Percentiles rank a stretch among this genome's conserved stretches.
Evolutionary conservation across 106 monocot genomes (phyloP).

Genomic region (Dendrobium catenatum): DNA sequence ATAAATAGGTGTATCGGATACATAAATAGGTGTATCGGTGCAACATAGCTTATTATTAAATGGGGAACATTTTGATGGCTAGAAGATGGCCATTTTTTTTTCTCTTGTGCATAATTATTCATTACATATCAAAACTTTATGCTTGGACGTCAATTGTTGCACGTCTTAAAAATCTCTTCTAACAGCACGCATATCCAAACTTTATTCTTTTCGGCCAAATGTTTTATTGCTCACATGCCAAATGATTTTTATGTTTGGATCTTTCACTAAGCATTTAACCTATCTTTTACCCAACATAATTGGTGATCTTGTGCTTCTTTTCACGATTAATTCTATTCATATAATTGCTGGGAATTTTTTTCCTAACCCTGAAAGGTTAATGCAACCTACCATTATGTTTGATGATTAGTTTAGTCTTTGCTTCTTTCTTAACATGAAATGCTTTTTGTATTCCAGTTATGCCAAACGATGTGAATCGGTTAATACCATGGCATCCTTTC

Average conservation of each 20-base stretch:
- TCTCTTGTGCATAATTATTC: no score
- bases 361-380: background rate
- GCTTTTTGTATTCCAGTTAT: constrained; percentile 31
- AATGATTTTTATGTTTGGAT: background rate
- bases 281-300: background rate
- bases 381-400: background rate
- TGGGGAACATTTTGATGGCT: background rate
- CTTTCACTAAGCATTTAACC: background rate
- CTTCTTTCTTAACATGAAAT: background rate
- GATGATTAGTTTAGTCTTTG: background rate
- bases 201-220: no score
- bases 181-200: no score
- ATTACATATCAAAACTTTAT: no score
- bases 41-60: background rate
- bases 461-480: constrained; percentile 73
- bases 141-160: no score
- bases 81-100: no score
- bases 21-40: no score
- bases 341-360: background rate
- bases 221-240: background rate
- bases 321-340: background rate
- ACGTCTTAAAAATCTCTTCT: no score
- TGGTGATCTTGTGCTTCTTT: background rate
- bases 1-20: no score
- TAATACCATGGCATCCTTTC: constrained; percentile 71